These are phyloP conservation scores for Neurospora sp. DNA, from an alignment of 495 filamentous ascomycete genomes.

Conservation along the genomic window DNA sequence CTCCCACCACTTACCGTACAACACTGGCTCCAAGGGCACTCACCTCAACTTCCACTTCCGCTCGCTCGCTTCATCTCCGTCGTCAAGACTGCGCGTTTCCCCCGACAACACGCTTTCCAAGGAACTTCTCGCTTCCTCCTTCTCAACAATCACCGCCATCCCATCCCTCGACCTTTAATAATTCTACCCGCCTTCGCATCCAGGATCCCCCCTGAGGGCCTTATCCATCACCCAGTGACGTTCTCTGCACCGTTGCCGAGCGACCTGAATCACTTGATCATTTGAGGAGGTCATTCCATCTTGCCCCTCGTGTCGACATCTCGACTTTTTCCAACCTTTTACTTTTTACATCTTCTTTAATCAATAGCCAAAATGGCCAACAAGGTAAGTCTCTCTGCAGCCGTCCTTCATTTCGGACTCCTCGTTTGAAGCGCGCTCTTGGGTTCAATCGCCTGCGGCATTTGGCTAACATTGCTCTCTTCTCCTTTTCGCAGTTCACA, in stretches of 20 bases:
- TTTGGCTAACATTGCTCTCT: constrained; percentile 4
- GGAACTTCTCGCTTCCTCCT: background rate
- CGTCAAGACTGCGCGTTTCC: background rate
- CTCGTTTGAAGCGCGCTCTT: background rate
- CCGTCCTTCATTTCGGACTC: background rate
- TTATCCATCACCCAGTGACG: background rate
- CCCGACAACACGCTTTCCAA: background rate
- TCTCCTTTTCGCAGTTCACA: constrained; percentile 58
- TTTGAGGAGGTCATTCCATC: background rate
- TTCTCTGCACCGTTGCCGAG: background rate
- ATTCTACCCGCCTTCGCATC: background rate
- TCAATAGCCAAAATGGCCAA: background rate
- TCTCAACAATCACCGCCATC: background rate
- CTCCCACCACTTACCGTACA: background rate
- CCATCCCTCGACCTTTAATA: background rate
- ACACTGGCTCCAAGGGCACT: background rate
- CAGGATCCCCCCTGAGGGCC: background rate
- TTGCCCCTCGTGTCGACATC: background rate
- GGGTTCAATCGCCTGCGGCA: background rate
- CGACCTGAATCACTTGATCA: background rate
- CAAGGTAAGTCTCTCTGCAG: background rate
- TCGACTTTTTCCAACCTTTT: background rate
- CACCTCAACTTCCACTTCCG: background rate
- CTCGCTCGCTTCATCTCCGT: background rate
- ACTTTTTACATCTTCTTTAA: background rate